These are phyloP conservation scores for Nothomitra cinnamomea DNA, from an alignment of 2,329 filamentous ascomycete species.

Conservation along the genomic window DNA sequence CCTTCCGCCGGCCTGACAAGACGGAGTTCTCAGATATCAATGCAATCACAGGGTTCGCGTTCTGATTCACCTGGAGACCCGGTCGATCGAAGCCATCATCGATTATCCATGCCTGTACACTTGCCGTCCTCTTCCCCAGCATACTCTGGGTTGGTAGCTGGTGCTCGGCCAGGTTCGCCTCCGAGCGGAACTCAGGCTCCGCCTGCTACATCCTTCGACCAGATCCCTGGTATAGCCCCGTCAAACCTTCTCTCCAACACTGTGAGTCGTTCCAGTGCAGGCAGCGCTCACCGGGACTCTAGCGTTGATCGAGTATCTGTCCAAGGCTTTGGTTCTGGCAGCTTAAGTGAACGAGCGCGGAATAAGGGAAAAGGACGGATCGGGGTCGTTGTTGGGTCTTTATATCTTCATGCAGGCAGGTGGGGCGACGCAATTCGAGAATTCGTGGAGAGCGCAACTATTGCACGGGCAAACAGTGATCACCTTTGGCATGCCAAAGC, in stretches of 20 bases:
- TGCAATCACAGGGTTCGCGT: constrained; percentile 12
- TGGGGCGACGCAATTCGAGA: constrained; percentile 82
- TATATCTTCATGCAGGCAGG: constrained; percentile 77
- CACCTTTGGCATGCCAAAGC: constrained; percentile 97
- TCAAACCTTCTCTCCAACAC: background rate
- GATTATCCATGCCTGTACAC: constrained; percentile 66
- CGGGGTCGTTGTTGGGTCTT: constrained; percentile 61
- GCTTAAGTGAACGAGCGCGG: constrained; percentile 58
- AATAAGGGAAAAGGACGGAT: constrained; percentile 68
- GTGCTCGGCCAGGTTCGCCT: constrained; percentile 16
- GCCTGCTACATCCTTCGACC: constrained; percentile 7
- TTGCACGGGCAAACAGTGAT: constrained; percentile 66
- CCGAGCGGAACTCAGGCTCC: constrained; percentile 14
- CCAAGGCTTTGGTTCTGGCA: constrained; percentile 45
- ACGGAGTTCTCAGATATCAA: constrained; percentile 6
- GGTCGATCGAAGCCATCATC: constrained; percentile 42
- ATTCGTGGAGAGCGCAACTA: constrained; percentile 60
- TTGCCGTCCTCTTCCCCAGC: constrained; percentile 24
- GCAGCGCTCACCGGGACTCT: constrained; percentile 23
- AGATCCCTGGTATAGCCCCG: background rate
- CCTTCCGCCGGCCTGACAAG: background rate
- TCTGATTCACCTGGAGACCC: constrained; percentile 11
- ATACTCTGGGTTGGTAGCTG: constrained; percentile 15
- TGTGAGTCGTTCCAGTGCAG: constrained; percentile 5
- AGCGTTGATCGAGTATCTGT: constrained; percentile 44